Conservation (phyloP, 2,329 filamentous ascomycete genomes). For the Fusarium citri region DNA sequence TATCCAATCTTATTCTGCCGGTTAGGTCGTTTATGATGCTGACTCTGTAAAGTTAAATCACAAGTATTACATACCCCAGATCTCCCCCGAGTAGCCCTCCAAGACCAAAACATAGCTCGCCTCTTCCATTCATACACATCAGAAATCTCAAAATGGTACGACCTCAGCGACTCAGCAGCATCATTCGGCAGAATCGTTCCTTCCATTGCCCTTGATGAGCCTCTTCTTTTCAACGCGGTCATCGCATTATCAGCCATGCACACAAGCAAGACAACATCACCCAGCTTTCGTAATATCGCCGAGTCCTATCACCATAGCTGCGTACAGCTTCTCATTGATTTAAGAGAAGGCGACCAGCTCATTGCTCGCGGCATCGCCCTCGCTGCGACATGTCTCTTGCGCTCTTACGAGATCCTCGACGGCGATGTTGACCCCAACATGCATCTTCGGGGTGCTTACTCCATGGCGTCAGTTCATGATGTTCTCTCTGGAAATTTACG, state of each 20-base stretch:
- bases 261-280: constrained; percentile 48
- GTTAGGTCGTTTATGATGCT: neutral
- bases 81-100: constrained; percentile 47
- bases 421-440: constrained; percentile 57
- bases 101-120: constrained; percentile 48
- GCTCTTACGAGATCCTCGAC: constrained; percentile 62
- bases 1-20: fast-evolving
- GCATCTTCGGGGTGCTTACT: constrained; percentile 60
- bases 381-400: constrained; percentile 59
- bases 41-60: constrained; percentile 11
- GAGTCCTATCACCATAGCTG: constrained; percentile 57
- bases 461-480: constrained; percentile 52
- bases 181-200: constrained; percentile 54
- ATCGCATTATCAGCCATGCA: constrained; percentile 60
- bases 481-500: constrained; percentile 37
- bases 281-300: constrained; percentile 45
- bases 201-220: constrained; percentile 51
- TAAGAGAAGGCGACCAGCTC: constrained; percentile 48
- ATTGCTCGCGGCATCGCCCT: constrained; percentile 55
- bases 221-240: constrained; percentile 58
- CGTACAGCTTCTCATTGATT: constrained; percentile 52
- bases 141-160: constrained; percentile 59
- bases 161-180: constrained; percentile 55
- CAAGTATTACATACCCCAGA: constrained; percentile 16
- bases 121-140: constrained; percentile 56